These are phyloP conservation scores for Venturia oleaginea DNA, from an alignment of 2,329 filamentous ascomycete species.

Conservation along the genomic window DNA sequence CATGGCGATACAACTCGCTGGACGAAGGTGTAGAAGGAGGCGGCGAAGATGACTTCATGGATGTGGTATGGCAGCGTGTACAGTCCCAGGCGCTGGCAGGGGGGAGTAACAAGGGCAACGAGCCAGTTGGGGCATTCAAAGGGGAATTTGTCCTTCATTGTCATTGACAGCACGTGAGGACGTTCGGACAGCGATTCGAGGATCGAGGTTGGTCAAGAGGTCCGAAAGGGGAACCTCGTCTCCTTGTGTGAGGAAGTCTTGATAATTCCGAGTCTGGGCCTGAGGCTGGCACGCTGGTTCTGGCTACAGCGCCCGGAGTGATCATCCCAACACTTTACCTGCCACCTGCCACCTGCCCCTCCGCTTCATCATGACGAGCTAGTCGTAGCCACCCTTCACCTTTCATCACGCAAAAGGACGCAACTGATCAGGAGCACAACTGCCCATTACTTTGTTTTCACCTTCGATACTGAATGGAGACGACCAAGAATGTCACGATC, in stretches of 20 bases:
- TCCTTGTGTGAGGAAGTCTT: not conserved
- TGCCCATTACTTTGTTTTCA: too few relatives aligned
- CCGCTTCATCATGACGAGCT: not conserved
- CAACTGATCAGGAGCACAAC: not conserved
- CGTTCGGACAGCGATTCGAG: not conserved
- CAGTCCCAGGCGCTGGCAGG: constrained; percentile 53
- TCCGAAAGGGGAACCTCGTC: not conserved
- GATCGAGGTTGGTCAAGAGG: not conserved
- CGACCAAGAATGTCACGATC: not conserved
- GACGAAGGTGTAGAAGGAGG: constrained; percentile 59
- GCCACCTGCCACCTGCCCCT: not conserved
- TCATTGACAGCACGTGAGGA: not conserved
- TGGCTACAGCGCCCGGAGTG: not conserved
- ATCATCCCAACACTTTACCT: not conserved
- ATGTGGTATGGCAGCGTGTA: constrained; percentile 64
- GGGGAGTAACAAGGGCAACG: constrained; percentile 48
- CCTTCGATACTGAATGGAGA: not conserved
- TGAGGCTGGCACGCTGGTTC: not conserved
- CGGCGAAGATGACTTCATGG: constrained; percentile 63
- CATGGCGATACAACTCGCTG: constrained; percentile 58
- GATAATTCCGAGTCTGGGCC: not conserved
- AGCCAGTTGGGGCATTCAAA: constrained; percentile 49
- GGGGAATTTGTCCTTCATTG: constrained; percentile 67
- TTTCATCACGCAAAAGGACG: not conserved
- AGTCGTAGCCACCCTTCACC: not conserved